Conservation (phyloP, 1,284 basidiomycete genomes). For the Sphagnurus paluster region DNA sequence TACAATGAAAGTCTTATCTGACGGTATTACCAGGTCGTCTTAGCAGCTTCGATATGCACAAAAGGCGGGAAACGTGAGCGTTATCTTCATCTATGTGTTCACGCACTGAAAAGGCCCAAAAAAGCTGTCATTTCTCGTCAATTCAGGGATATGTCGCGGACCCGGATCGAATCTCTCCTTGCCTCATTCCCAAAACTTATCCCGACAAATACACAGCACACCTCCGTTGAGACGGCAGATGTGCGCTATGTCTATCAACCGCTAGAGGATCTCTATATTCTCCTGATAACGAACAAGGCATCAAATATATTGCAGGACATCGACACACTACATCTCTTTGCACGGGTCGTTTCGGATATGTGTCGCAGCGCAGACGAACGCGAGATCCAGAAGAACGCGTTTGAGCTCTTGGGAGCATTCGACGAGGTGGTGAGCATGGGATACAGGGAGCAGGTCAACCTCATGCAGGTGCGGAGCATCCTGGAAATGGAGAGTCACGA, state of each 20-base stretch:
- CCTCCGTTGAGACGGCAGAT: conserved; percentile 89
- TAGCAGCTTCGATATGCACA: conserved; percentile 93
- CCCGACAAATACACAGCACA: conserved; percentile 96
- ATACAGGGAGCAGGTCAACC: conserved; percentile 90
- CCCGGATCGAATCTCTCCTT: conserved; percentile 92
- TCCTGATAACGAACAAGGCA: conserved; percentile 97
- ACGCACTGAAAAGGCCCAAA: too few relatives aligned
- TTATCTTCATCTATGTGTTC: neutral
- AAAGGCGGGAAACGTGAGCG: conserved; percentile 88
- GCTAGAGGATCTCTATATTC: conserved; percentile 96
- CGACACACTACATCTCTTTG: conserved; percentile 92
- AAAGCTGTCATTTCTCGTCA: conserved; percentile 95
- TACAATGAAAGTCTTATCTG: neutral
- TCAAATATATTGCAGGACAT: conserved; percentile 99
- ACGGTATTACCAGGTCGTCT: conserved; percentile 65
- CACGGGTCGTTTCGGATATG: conserved; percentile 92
- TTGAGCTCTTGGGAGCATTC: conserved; percentile 94
- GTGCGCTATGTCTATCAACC: conserved; percentile 99
- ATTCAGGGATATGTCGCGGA: conserved; percentile 91
- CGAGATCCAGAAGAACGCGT: conserved; percentile 90
- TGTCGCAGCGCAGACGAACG: conserved; percentile 87
- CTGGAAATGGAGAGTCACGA: conserved; percentile 99
- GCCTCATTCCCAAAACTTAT: conserved; percentile 98
- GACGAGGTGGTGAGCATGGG: conserved; percentile 96
- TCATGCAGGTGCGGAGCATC: conserved; percentile 90